Percentiles rank a stretch among this genome's conserved stretches.
Evolutionary conservation across 768 basidiomycete species (phyloP).

Genomic region (Favolaschia claudopus): DNA sequence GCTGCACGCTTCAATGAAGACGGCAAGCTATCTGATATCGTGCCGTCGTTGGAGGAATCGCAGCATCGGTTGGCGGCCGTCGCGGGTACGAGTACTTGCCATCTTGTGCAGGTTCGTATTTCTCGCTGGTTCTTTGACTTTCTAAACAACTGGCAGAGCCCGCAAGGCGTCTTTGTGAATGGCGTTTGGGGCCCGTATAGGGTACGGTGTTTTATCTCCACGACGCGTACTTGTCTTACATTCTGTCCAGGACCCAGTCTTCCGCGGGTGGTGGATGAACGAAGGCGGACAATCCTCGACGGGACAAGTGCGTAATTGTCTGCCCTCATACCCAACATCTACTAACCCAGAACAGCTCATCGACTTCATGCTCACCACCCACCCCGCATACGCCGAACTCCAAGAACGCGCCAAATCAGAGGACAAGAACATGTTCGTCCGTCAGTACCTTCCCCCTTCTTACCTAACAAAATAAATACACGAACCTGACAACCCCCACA

Average conservation of each 20-base stretch:
- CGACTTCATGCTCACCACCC: slow-evolving; percentile 93
- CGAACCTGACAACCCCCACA: too few relatives aligned
- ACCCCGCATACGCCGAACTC: slow-evolving; percentile 82
- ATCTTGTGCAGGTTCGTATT: slow-evolving; percentile 79
- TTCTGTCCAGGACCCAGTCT: slow-evolving; percentile 74
- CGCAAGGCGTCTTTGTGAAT: slow-evolving; percentile 82
- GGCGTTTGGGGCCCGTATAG: slow-evolving; percentile 95
- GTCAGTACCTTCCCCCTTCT: slow-evolving; percentile 40
- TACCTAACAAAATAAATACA: neutral
- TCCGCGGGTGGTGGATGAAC: slow-evolving; percentile 99
- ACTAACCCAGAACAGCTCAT: slow-evolving; percentile 65
- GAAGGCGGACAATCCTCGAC: slow-evolving; percentile 99
- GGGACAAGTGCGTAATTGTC: slow-evolving; percentile 70
- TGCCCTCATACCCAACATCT: neutral
- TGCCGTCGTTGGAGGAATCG: slow-evolving; percentile 78
- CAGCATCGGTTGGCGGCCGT: slow-evolving; percentile 86
- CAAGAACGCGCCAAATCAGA: slow-evolving; percentile 67
- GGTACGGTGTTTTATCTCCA: slow-evolving; percentile 40
- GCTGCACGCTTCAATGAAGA: slow-evolving; percentile 75
- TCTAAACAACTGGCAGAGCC: slow-evolving; percentile 58
- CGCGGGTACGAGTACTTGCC: slow-evolving; percentile 96
- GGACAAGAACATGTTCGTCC: slow-evolving; percentile 63
- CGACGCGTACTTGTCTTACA: neutral
- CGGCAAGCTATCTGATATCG: slow-evolving; percentile 54
- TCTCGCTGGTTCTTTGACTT: neutral